phyloP scores from a whole-genome alignment of 2,329 filamentous ascomycete genomes.

The Penicillium sclerotigenum region DNA sequence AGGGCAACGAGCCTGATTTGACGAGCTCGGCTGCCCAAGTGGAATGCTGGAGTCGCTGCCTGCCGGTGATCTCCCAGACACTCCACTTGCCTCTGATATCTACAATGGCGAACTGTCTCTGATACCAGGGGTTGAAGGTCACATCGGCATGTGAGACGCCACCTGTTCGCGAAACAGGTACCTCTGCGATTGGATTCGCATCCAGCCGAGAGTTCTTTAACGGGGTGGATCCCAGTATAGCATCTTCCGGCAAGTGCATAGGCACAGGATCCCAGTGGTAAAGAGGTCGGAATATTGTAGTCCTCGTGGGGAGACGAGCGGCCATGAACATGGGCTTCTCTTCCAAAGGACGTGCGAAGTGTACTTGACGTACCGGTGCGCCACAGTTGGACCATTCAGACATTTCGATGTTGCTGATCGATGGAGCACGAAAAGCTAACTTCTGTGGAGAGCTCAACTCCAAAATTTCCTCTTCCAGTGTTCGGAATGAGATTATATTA shows the following conservation, averaged over 20 bases:
- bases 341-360: constrained; percentile 48
- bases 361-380: constrained; percentile 54
- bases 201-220: constrained; percentile 45
- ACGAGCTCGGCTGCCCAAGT: constrained; percentile 30
- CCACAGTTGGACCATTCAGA: constrained; percentile 50
- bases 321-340: constrained; percentile 48
- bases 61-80: constrained; percentile 45
- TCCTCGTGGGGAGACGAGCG: constrained; percentile 47
- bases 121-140: constrained; percentile 59
- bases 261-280: constrained; percentile 33
- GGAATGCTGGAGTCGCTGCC: constrained; percentile 27
- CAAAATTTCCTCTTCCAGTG: constrained; percentile 29
- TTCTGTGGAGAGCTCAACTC: constrained; percentile 18
- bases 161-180: constrained; percentile 45
- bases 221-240: constrained; percentile 8
- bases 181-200: constrained; percentile 46
- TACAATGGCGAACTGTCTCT: constrained; percentile 55
- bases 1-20: constrained; percentile 33
- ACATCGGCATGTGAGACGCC: constrained; percentile 53
- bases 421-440: constrained; percentile 37
- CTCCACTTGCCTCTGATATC: constrained; percentile 55
- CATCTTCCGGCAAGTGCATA: constrained; percentile 16
- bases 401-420: constrained; percentile 41
- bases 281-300: constrained; percentile 48
- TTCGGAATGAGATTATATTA: constrained; percentile 48